phyloP scores from a whole-genome alignment of 192 early-diverging fungal species.

The Backusella circina region DNA sequence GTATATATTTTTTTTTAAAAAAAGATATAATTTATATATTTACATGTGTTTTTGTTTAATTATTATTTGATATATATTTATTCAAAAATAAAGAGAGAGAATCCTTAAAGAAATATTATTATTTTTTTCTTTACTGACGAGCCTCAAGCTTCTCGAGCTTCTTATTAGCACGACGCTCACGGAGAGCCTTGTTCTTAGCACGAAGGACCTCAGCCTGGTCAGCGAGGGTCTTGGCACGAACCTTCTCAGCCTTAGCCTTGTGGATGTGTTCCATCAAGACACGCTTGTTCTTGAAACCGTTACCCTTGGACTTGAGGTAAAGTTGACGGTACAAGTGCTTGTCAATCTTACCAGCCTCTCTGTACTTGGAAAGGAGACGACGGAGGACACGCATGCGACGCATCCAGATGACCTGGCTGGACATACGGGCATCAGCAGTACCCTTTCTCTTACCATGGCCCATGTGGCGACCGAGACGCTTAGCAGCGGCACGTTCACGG shows the following conservation, averaged over 20 bases:
- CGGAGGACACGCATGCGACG: conserved; percentile 95
- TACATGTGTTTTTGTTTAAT: not conserved
- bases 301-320: conserved; percentile 99
- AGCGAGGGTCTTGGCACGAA: conserved; percentile 84
- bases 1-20: not conserved
- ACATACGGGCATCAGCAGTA: conserved; percentile 99
- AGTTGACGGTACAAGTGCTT: conserved; percentile 92
- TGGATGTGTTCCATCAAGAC: conserved; percentile 99
- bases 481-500: conserved; percentile 86
- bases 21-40: not conserved
- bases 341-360: conserved; percentile 97
- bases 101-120: not conserved
- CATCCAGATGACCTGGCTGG: conserved; percentile 94
- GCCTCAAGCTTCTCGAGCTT: conserved; percentile 70
- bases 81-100: not conserved
- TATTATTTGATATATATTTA: not conserved
- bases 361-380: conserved; percentile 94
- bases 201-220: conserved; percentile 99
- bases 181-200: conserved; percentile 89
- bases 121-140: conserved; percentile 6
- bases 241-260: conserved; percentile 98
- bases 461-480: conserved; percentile 95
- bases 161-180: conserved; percentile 86
- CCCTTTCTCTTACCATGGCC: conserved; percentile 91
- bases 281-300: conserved; percentile 99